Evolutionary conservation across 2,329 filamentous ascomycete species (phyloP).

Genomic region (Curvularia sp.): DNA sequence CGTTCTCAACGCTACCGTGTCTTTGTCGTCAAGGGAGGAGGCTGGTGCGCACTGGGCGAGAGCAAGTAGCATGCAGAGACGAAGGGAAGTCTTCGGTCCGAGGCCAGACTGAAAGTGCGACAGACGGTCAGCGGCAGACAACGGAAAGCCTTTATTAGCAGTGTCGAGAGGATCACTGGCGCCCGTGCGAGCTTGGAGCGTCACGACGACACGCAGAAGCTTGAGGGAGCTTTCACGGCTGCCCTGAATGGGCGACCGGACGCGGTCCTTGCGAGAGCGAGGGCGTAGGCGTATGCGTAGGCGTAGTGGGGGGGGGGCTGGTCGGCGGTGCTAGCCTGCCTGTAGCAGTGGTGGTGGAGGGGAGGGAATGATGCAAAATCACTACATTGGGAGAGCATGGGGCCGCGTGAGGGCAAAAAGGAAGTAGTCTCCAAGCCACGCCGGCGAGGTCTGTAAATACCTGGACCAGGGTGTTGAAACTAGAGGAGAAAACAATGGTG

Average conservation of each 20-base stretch:
- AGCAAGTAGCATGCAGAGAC: constrained; percentile 40
- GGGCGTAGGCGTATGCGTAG: constrained; percentile 19
- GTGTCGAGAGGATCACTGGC: constrained; percentile 24
- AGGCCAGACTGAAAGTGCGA: constrained; percentile 47
- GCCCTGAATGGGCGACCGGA: constrained; percentile 35
- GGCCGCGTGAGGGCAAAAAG: constrained; percentile 40
- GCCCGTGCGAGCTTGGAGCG: constrained; percentile 30
- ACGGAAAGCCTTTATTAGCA: constrained; percentile 31
- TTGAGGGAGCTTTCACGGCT: constrained; percentile 30
- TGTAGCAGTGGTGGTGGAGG: constrained; percentile 23
- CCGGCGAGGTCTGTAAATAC: constrained; percentile 44
- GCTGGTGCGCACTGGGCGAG: constrained; percentile 39
- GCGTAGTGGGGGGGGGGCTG: constrained; percentile 3
- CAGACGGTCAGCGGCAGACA: constrained; percentile 37
- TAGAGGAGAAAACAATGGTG: constrained; percentile 38
- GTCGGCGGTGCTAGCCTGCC: constrained; percentile 30
- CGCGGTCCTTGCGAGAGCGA: constrained; percentile 35
- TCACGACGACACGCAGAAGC: constrained; percentile 27
- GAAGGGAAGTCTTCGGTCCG: constrained; percentile 48
- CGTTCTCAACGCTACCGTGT: constrained; percentile 32
- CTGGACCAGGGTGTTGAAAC: constrained; percentile 35
- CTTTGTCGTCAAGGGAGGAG: constrained; percentile 6
- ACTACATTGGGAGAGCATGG: constrained; percentile 43
- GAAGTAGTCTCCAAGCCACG: constrained; percentile 42
- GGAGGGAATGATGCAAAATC: constrained; percentile 34